Evolutionary conservation across 1,284 basidiomycete genomes (phyloP), one percentile per base, ranked within the genome.

Genomic region (Boletellus sp.): DNA sequence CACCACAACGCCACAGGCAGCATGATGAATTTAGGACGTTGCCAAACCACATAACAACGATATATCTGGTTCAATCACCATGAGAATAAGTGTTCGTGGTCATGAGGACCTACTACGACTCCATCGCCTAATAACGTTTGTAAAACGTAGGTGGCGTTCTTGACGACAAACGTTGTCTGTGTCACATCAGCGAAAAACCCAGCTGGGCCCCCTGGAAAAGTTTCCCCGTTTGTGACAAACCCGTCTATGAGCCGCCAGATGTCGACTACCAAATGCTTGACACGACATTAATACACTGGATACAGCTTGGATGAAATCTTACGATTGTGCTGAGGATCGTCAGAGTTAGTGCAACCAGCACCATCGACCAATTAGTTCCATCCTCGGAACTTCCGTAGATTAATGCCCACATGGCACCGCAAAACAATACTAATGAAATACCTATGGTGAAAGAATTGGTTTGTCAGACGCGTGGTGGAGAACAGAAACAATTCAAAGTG

Each of bases 101-200:
- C 10, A 7, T 35, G 36, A 19, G 21, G 18, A 44, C 38, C 4
- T 13, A 63, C 58, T 46, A 58, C 43, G 33, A 68, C 54, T 2
- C 56, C 64, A 49, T 65, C 63, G 18, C 64, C 63, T 6, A 65
- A 44, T 16, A 67, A 21, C 0, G 64, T 68, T 33, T 65, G 63
- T 24, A 66, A 12, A 44, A 53, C 37, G 19, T 66, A 65, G 16
- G 61, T 41, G 1, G 19, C 24, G 13, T 37, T 60, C 43, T 66
- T 66, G 46, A 63, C 49, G 15, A 66, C 28, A 32, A 59, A 63
- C 8, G 60, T 61, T 24, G 15, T 44, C 19, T 61, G 61, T 32
- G 50, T 53, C 11, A 51, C 44, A 28, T 64, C 63, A 8, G 54
- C 53, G 48, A 64, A 67, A 46, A 66, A 64, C 10, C 24, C 49